Evolutionary conservation across 139 green algal genomes (phyloP), one percentile per base, ranked within the genome.

Genomic region (Micractinium sp.): DNA sequence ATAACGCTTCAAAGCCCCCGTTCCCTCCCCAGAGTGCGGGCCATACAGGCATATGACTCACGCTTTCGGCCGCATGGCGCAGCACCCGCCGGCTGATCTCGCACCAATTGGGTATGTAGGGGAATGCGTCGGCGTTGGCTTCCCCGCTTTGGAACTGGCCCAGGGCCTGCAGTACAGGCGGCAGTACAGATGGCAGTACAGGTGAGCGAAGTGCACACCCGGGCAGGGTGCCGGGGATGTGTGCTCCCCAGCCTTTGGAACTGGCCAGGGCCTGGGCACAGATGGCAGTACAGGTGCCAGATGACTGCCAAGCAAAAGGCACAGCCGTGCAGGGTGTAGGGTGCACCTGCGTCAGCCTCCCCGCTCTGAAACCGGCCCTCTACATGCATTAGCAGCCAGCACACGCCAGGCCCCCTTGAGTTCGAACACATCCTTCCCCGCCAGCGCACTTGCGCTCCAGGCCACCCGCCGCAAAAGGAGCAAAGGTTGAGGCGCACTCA

Each of bases 41-140:
- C 63, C 2, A 25, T 12, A 23, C 20, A n/a, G n/a, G n/a, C n/a
- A n/a, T n/a, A n/a, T 27, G 22, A 78, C 83, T 41, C 67, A 87
- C 83, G 29, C 53, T 66, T 15, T 81, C 38, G 4, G 71, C 66
- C 3, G 83, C 83, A 16, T 15, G 83, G 33, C 63, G 83, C 66
- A 87, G 83, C 38, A 60, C 31, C 27, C 83, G 83, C 39, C 83
- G 83, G 27, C 19, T n/a, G 38, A 87, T 63, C 7, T 87, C 67
- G 27, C 63, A n/a, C 61, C 73, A 87, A 29, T 87, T 41, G 3
- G 83, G 67, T 0, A 87, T 27, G 38, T 39, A 80, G 27, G 83
- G 83, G 13, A 39, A 12, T 4, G 66, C 19, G 0, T 67, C 71
- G 15, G 83, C 83, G 29, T 87, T 81, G 38, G 25, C 31, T 27